Evolutionary conservation across 2,329 filamentous ascomycete species (phyloP).

Genomic region (Phialophora tarda): DNA sequence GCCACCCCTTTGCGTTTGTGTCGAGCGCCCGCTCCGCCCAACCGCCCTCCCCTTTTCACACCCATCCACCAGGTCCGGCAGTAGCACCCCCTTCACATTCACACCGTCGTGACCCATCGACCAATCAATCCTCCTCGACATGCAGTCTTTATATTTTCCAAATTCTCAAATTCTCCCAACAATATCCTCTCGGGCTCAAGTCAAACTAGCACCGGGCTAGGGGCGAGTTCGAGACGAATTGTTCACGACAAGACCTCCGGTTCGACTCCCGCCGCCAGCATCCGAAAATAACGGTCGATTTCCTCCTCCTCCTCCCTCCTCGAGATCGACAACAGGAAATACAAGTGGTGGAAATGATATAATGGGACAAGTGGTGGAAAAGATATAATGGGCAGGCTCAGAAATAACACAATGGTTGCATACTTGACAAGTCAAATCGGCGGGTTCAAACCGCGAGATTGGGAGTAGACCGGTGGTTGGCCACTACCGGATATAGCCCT

Average conservation of each 20-base stretch:
- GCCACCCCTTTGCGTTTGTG: too few relatives aligned
- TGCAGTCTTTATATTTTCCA: neutral
- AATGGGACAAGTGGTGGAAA: neutral
- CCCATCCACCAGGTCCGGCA: neutral
- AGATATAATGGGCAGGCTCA: neutral
- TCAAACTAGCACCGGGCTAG: neutral
- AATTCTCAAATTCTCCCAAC: neutral
- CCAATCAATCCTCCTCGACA: neutral
- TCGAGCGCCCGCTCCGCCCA: too few relatives aligned
- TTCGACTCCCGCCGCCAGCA: neutral
- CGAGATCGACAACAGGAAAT: neutral
- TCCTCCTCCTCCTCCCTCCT: neutral
- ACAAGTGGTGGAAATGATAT: neutral
- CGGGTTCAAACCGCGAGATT: neutral
- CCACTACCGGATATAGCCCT: neutral
- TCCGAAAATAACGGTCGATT: too few relatives aligned
- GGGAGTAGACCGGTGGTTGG: neutral
- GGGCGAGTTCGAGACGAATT: neutral
- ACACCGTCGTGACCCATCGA: neutral
- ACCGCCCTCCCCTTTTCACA: neutral
- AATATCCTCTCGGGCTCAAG: neutral
- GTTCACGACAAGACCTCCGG: neutral
- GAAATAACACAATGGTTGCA: neutral
- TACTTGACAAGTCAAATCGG: conserved; percentile 1
- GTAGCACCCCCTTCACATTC: neutral